Conservation (phyloP, 2,329 filamentous ascomycete species). For the Botrytis squamosa region DNA sequence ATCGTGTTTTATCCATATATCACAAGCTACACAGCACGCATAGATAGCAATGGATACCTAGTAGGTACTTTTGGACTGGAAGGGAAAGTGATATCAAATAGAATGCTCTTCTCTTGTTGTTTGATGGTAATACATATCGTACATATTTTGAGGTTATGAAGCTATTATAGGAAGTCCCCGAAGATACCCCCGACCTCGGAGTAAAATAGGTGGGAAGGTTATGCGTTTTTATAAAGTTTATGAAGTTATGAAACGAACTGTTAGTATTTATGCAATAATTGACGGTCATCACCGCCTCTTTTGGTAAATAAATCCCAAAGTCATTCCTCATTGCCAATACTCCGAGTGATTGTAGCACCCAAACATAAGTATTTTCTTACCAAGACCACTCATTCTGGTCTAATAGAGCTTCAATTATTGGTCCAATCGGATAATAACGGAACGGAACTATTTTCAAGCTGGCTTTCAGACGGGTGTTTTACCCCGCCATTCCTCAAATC, state of each 20-base stretch:
- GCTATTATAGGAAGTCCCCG: neutral
- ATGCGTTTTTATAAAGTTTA: neutral
- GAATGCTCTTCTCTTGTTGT: constrained; percentile 14
- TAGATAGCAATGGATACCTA: neutral
- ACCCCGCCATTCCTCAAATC: constrained; percentile 26
- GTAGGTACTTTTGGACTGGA: neutral
- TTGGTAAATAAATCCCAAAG: neutral
- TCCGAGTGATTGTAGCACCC: neutral
- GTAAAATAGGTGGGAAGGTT: neutral
- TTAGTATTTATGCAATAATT: neutral
- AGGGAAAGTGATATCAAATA: neutral
- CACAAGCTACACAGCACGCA: neutral
- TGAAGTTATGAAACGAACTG: constrained; percentile 1
- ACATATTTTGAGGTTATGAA: neutral
- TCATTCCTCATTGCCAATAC: neutral
- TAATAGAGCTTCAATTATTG: neutral
- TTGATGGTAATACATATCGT: neutral
- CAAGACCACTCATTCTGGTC: neutral
- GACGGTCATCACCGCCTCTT: neutral
- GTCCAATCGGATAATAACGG: constrained; percentile 20
- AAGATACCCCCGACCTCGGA: constrained; percentile 9
- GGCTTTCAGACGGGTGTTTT: constrained; percentile 20
- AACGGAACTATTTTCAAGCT: constrained; percentile 2
- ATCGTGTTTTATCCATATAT: neutral
- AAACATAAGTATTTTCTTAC: neutral